Evolutionary conservation across 1,284 basidiomycete species (phyloP).

Genomic region (Ustanciosporium gigantosporum): DNA sequence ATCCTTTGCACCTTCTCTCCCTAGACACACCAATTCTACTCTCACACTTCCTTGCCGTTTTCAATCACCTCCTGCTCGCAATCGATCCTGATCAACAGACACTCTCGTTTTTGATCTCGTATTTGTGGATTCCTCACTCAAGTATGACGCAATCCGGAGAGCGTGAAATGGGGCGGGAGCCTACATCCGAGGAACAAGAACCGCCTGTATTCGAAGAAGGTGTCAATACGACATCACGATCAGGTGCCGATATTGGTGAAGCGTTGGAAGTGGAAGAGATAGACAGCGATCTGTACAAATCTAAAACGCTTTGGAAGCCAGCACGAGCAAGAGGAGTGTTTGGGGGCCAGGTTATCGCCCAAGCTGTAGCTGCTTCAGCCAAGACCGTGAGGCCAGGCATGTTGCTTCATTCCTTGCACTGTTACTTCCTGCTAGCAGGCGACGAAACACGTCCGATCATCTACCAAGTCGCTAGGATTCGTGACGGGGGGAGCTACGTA

Average conservation of each 20-base stretch:
- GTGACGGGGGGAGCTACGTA: conserved; percentile 57
- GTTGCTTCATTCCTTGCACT: conserved; percentile 46
- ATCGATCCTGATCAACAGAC: too few relatives aligned
- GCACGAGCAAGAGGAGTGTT: conserved; percentile 55
- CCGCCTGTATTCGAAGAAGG: conserved; percentile 42
- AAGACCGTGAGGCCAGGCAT: conserved; percentile 45
- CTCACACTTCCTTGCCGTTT: too few relatives aligned
- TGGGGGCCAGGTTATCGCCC: conserved; percentile 57
- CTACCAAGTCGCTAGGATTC: conserved; percentile 50
- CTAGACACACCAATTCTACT: too few relatives aligned
- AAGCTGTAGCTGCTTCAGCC: conserved; percentile 47
- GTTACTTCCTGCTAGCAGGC: conserved; percentile 55
- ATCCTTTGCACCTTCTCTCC: too few relatives aligned
- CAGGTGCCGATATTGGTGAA: conserved; percentile 30
- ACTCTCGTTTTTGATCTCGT: too few relatives aligned
- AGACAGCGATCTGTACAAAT: conserved; percentile 47
- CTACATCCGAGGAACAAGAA: conserved; percentile 43
- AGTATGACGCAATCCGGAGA: conserved; percentile 25
- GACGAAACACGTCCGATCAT: conserved; percentile 46
- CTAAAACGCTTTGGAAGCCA: conserved; percentile 50
- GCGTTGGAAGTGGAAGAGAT: conserved; percentile 52
- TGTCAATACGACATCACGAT: conserved; percentile 29
- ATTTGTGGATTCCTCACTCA: too few relatives aligned
- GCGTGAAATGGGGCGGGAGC: conserved; percentile 38
- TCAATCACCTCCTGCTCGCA: too few relatives aligned